Percentiles rank a stretch among this genome's conserved stretches.
Conservation (phyloP, 2,329 filamentous ascomycete genomes). For the Calonectria pteridis region DNA sequence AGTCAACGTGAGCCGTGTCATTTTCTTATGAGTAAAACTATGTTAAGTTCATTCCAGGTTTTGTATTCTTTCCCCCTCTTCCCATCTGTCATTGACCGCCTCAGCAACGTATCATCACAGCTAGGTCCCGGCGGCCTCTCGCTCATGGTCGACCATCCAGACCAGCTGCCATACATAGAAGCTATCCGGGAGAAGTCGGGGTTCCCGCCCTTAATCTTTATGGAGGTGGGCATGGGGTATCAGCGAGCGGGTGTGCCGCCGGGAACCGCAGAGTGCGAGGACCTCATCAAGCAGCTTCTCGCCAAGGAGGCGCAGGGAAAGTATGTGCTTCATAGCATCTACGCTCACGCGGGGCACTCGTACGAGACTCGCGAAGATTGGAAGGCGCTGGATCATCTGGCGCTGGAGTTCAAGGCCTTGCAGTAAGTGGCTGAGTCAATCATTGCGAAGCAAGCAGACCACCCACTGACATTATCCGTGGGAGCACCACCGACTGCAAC, state of each 20-base stretch:
- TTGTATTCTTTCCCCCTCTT: constrained; percentile 79
- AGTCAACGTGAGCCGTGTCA: constrained; percentile 64
- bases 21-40: background rate
- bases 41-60: constrained; percentile 54
- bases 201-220: constrained; percentile 66
- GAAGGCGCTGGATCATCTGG: constrained; percentile 69
- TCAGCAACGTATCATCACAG: constrained; percentile 65
- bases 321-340: constrained; percentile 69
- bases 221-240: constrained; percentile 81
- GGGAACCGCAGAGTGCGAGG: constrained; percentile 57
- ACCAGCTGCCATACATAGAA: constrained; percentile 65
- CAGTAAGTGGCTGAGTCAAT: constrained; percentile 7
- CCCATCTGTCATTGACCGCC: constrained; percentile 68
- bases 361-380: constrained; percentile 69
- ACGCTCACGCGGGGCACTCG: constrained; percentile 79
- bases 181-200: constrained; percentile 55
- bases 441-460: background rate
- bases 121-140: constrained; percentile 69
- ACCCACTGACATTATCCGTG: constrained; percentile 5
- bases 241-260: constrained; percentile 75
- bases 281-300: constrained; percentile 59
- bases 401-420: constrained; percentile 35
- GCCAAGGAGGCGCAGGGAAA: constrained; percentile 47
- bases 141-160: constrained; percentile 76
- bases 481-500: constrained; percentile 9